phyloP scores from a whole-genome alignment of 2,329 filamentous ascomycete genomes.

The Aspergillus versicolor region DNA sequence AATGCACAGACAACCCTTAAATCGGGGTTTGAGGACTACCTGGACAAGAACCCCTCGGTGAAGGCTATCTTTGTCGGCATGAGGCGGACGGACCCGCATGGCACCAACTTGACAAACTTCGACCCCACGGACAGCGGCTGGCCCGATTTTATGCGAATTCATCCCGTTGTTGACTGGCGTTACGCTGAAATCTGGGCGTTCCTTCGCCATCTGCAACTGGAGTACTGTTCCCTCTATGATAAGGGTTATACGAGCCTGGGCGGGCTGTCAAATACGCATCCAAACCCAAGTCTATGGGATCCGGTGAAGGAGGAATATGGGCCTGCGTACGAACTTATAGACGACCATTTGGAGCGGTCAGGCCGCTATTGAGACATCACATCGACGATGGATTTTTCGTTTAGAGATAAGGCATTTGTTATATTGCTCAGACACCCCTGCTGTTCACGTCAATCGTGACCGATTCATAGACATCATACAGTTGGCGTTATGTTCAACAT shows the following conservation, averaged over 20 bases:
- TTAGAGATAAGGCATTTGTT: background rate
- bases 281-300: conserved; percentile 69
- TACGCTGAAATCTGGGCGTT: conserved; percentile 94
- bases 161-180: conserved; percentile 97
- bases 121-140: conserved; percentile 85
- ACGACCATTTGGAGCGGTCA: conserved; percentile 75
- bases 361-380: conserved; percentile 56
- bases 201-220: conserved; percentile 68
- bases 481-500: background rate
- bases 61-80: conserved; percentile 86
- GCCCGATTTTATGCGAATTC: conserved; percentile 88
- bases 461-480: conserved; percentile 1
- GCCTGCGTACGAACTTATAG: conserved; percentile 72
- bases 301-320: conserved; percentile 52
- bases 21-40: conserved; percentile 74
- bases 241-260: conserved; percentile 89
- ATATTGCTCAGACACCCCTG: background rate
- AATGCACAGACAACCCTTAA: conserved; percentile 63
- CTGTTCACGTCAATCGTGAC: background rate
- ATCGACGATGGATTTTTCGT: background rate
- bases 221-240: conserved; percentile 87
- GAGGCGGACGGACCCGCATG: conserved; percentile 87
- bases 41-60: conserved; percentile 54
- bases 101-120: conserved; percentile 74
- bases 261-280: conserved; percentile 81